Conservation (phyloP, 805 yeast species). For the Metschnikowia chrysomelidarum region DNA sequence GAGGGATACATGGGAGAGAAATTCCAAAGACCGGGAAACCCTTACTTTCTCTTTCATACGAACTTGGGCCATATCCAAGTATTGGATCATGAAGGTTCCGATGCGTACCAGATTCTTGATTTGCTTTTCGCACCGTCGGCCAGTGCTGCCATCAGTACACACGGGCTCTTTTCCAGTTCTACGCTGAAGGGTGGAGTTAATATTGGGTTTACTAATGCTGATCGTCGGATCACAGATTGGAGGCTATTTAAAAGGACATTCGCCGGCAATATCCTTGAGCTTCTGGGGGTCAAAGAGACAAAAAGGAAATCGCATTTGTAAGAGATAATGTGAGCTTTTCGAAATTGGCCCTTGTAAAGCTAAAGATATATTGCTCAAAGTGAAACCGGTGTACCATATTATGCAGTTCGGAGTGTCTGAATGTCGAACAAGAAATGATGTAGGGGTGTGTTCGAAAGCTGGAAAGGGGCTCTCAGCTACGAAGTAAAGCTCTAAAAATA, state of each 20-base stretch:
- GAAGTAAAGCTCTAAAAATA: too few species aligned
- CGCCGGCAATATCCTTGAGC: neutral
- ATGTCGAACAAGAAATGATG: too few species aligned
- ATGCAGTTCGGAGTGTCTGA: too few species aligned
- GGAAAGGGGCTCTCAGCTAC: too few species aligned
- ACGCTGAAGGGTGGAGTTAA: neutral
- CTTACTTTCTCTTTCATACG: neutral
- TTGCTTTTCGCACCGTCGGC: neutral
- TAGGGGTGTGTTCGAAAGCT: too few species aligned
- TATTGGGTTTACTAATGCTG: neutral
- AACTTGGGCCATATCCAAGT: neutral
- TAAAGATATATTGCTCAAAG: too few species aligned
- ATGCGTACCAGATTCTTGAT: neutral
- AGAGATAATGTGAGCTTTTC: too few species aligned
- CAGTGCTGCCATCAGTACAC: neutral
- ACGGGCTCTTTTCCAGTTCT: neutral
- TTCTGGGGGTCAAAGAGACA: too few species aligned
- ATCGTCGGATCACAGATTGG: neutral
- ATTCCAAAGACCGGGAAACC: neutral
- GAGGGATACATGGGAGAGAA: slow-evolving; percentile 1
- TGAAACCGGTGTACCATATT: too few species aligned
- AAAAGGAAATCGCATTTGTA: too few species aligned
- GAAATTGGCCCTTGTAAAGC: too few species aligned
- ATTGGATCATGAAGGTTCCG: too few species aligned
- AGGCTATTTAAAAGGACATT: neutral